Base-by-base conservation (phyloP, 192 early-diverging fungal genomes). In the Podila horticola region DNA sequence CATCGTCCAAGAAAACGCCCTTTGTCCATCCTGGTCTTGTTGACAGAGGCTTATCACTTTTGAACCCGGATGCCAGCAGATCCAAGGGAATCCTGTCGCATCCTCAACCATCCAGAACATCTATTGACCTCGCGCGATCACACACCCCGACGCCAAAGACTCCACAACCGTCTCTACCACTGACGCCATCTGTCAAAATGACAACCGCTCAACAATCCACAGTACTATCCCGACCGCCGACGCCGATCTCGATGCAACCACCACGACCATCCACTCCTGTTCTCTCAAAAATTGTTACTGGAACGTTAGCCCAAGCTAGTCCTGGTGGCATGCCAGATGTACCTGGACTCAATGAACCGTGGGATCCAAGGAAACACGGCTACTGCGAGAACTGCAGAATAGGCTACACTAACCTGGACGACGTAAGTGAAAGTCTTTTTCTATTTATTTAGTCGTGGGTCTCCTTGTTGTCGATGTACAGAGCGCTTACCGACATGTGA, bases 341-440 rank as follows among this genome's bases (percentile, higher is more conserved):
- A 2, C 52, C 52, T 24, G 52, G 52, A 22, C 9, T 24, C 10
- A 11, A 55, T 5, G 24, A 24, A 11, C 52, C 52, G 22, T 55
- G 20, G 20, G 75, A 64, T 8, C 66, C 62, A 13, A 15, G 34
- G 4, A 72, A 67, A 5, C 38, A 65, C 15, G 70, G 71, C 10
- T 81, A 81, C 49, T 81, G 77, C 26, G 77, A 81, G 33, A 81
- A 81, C 52, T 81, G 77, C 28, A 49, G 66, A 3, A 20, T 36
- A 0, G 29, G 41, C 29, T 81, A 62, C 45, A 36, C 41, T 1
- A 66, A 69, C n/a, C 67, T 72, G 30, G 41, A 69, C 2, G 36
- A 63, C 57, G 77, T 81, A 71, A 48, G 62, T 33, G 15, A 19
- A 61, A 30, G 12, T 31, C 26, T 3, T 11, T 24, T 0, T 60